Conservation (phyloP, 257 asterid species). For the Salvia hispanica region DNA sequence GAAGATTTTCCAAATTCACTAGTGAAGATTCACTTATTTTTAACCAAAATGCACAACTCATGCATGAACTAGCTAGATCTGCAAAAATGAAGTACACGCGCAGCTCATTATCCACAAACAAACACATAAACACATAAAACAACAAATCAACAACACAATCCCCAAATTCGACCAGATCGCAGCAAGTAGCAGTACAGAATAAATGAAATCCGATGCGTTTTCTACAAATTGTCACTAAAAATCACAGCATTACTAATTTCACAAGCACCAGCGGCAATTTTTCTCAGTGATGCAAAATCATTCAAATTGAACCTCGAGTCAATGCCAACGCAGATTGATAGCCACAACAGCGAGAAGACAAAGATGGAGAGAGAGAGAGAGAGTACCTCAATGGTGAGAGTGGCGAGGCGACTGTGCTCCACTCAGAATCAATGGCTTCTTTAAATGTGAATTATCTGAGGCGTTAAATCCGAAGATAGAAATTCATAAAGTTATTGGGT, state of each 20-base stretch:
- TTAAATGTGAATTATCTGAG: not conserved
- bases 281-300: not conserved
- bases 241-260: too few species aligned
- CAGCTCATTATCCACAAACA: not conserved
- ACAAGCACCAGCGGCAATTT: too few species aligned
- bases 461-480: constrained; percentile 20
- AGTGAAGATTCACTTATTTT: not conserved
- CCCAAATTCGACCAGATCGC: constrained; percentile 33
- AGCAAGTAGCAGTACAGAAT: not conserved
- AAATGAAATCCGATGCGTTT: not conserved
- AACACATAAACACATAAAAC: not conserved
- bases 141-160: constrained; percentile 21
- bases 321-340: not conserved
- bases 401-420: constrained; percentile 23
- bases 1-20: not conserved
- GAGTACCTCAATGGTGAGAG: constrained; percentile 28
- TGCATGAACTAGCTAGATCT: constrained; percentile 38
- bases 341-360: too few species aligned
- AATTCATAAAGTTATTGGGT: not conserved
- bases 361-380: constrained; percentile 1
- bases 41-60: constrained; percentile 17
- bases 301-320: constrained; percentile 6
- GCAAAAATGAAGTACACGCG: constrained; percentile 19
- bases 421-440: constrained; percentile 21
- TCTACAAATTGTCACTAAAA: too few species aligned